phyloP scores from a whole-genome alignment of 495 filamentous ascomycete genomes.

The Aspergillus egyptiacus region DNA sequence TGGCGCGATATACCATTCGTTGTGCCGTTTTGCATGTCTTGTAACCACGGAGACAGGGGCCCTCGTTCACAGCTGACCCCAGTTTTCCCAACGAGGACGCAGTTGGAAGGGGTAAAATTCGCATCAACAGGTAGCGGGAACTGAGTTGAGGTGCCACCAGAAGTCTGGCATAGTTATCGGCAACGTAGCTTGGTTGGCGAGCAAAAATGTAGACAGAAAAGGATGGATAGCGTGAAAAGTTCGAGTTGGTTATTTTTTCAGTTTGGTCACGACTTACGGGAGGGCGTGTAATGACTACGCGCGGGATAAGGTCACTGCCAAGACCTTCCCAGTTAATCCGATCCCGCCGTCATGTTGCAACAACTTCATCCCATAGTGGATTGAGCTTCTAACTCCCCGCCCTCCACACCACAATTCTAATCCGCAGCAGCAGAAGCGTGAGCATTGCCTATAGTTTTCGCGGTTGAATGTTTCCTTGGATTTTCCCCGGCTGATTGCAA shows the following conservation, averaged over 20 bases:
- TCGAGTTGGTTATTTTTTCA: conserved; percentile 44
- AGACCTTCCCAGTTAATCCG: conserved; percentile 15
- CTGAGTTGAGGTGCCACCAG: conserved; percentile 43
- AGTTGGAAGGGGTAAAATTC: conserved; percentile 54
- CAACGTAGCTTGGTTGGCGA: conserved; percentile 34
- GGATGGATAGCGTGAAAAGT: conserved; percentile 31
- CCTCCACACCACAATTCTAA: conserved; percentile 20
- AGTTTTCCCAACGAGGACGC: conserved; percentile 60
- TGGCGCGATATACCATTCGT: conserved; percentile 42
- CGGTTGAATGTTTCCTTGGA: neutral
- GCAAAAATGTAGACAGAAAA: conserved; percentile 28
- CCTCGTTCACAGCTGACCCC: conserved; percentile 50
- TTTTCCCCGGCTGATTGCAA: conserved; percentile 14
- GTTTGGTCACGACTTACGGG: conserved; percentile 20
- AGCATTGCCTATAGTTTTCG: neutral
- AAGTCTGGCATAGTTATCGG: conserved; percentile 60
- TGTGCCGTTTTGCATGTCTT: conserved; percentile 57
- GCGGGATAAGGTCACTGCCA: conserved; percentile 20
- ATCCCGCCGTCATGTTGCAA: conserved; percentile 27
- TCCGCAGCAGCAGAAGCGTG: conserved; percentile 28
- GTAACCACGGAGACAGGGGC: conserved; percentile 45
- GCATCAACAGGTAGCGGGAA: conserved; percentile 58
- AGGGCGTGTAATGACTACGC: conserved; percentile 30
- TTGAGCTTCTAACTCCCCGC: conserved; percentile 14
- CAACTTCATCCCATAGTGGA: conserved; percentile 23